Percentiles rank a stretch among this genome's conserved stretches.
phyloP scores from a whole-genome alignment of 1,139 yeast species.

The Hyphopichia pseudoburtonii region DNA sequence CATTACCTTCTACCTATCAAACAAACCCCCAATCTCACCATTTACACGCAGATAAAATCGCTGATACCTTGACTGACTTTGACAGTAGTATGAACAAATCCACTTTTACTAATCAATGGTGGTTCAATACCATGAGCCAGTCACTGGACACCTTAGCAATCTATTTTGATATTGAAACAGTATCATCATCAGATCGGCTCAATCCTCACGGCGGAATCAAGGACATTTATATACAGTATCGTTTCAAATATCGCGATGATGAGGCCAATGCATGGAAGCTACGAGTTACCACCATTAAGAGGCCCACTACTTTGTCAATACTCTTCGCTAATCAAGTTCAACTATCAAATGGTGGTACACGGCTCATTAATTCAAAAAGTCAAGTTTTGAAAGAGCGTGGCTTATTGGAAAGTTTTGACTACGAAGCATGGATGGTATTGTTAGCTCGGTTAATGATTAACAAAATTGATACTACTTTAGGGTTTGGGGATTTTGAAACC shows the following conservation, averaged over 20 bases:
- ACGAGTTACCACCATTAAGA: constrained; percentile 28
- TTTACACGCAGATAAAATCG: constrained; percentile 29
- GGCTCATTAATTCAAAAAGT: constrained; percentile 18
- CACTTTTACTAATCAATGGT: constrained; percentile 39
- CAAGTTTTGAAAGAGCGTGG: constrained; percentile 25
- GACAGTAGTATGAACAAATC: constrained; percentile 32
- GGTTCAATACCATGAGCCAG: constrained; percentile 20
- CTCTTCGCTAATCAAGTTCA: constrained; percentile 15
- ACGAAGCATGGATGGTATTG: constrained; percentile 28
- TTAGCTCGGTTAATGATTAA: constrained; percentile 32
- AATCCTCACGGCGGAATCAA: constrained; percentile 14
- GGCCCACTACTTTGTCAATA: constrained; percentile 30
- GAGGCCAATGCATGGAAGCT: constrained; percentile 20
- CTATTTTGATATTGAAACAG: constrained; percentile 34
- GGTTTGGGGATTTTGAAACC: constrained; percentile 34
- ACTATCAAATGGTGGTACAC: constrained; percentile 14
- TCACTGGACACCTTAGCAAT: constrained; percentile 26
- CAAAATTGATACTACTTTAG: constrained; percentile 35
- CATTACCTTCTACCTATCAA: constrained; percentile 35
- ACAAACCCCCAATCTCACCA: constrained; percentile 19
- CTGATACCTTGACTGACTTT: constrained; percentile 32
- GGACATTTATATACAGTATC: constrained; percentile 33
- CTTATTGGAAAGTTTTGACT: constrained; percentile 31
- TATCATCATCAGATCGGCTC: constrained; percentile 20
- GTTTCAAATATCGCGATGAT: constrained; percentile 28